Evolutionary conservation across 768 basidiomycete genomes (phyloP), one percentile per base, ranked within the genome.

Genomic region (Suillus paluster): DNA sequence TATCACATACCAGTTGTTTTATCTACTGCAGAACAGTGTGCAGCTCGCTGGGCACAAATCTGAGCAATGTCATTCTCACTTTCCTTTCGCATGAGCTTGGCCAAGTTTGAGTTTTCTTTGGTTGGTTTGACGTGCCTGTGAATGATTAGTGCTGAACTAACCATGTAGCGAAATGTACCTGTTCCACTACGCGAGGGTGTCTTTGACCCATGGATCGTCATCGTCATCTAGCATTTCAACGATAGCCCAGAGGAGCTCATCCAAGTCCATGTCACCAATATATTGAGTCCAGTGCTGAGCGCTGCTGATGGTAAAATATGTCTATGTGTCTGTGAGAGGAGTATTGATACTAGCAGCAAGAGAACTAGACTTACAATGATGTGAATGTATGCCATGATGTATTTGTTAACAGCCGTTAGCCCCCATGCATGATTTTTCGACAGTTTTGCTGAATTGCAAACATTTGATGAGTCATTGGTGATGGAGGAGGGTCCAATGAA

Each of bases 161-260:
- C 36, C 36, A 10, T 10, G 36, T 11, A 36, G 36, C 10, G 11
- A 36, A 36, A 59, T 19, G 8, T 14, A 48, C 58, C 46, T 59
- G 36, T 21, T 48, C 45, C 58, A 59, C 58, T 45, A 59, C 3
- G 8, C 3, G 10, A 59, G 21, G 19, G 58, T 49, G 3, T 59
- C 58, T 38, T 59, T 59, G n/a, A 59, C 45, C 58, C 58, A 59
- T 36, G 58, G 58, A 59, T 59, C 58, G 2, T 21, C 4, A 25
- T 59, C 50, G 33, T 59, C 58, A 5, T 48, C 45, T 21, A 59
- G 41, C 58, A 59, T 59, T 23, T 59, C 45, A 34, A 59, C 14
- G 27, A 59, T 59, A 15, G 46, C 41, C 45, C 58, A 59, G 50
- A 19, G 50, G 7, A 59, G 33, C 6, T 59, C 45, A 5, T 41